Evolutionary conservation across 2,329 filamentous ascomycete genomes (phyloP).

Genomic region (Domatiomyces globalis): DNA sequence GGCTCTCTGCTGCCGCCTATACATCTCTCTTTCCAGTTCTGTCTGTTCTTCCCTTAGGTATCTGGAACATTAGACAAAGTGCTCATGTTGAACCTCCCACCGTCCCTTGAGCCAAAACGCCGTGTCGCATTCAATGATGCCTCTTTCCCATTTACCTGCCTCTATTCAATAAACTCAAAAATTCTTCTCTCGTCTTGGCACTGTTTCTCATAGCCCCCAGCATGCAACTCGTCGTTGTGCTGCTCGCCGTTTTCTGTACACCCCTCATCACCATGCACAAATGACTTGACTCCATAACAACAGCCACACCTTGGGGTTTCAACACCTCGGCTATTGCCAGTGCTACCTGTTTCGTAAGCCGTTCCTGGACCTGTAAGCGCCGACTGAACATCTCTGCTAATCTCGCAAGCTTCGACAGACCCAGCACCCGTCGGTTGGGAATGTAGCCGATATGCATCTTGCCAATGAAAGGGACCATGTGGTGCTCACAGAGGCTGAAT

Average conservation of each 20-base stretch:
- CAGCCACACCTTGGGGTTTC: constrained; percentile 84
- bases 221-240: constrained; percentile 91
- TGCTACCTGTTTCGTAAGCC: constrained; percentile 89
- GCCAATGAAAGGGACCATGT: constrained; percentile 88
- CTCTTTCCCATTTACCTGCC: constrained; percentile 2
- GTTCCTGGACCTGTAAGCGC: constrained; percentile 87
- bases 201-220: constrained; percentile 88
- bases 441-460: constrained; percentile 99
- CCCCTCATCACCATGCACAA: constrained; percentile 98
- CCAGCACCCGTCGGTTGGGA: constrained; percentile 77
- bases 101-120: not conserved
- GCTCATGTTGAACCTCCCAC: not conserved
- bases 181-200: constrained; percentile 90
- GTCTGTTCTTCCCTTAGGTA: too few species aligned
- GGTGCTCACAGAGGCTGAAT: constrained; percentile 90
- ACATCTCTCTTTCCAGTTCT: not conserved
- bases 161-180: constrained; percentile 63
- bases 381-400: constrained; percentile 96
- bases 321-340: constrained; percentile 86
- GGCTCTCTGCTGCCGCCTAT: not conserved
- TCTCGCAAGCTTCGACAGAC: constrained; percentile 85
- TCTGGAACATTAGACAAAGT: not conserved
- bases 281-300: constrained; percentile 94
- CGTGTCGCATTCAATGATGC: not conserved
- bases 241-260: constrained; percentile 79